phyloP scores from a whole-genome alignment of 192 early-diverging fungal genomes.

The Gigaspora rosea region DNA sequence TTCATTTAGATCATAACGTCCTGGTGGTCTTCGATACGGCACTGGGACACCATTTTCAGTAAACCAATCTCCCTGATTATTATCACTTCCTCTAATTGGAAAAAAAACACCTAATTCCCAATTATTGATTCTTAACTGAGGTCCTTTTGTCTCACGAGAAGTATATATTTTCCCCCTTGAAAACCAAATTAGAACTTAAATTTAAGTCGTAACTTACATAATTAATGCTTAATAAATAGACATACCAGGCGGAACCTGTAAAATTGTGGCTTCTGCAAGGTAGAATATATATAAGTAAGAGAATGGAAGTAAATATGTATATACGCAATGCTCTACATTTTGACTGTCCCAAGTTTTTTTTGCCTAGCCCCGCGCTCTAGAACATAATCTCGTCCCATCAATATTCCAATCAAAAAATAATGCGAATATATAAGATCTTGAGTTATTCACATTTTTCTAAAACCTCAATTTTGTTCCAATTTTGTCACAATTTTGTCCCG shows the following conservation, averaged over 20 bases:
- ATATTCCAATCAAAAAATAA: no score
- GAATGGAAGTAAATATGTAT: neutral
- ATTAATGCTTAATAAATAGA: no score
- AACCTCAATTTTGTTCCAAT: no score
- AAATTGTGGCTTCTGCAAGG: slow-evolving; percentile 16
- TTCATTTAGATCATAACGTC: neutral
- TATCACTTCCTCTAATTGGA: neutral
- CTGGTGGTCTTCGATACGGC: slow-evolving; percentile 7
- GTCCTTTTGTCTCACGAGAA: slow-evolving; percentile 2
- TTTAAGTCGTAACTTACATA: no score
- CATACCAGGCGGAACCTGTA: slow-evolving; percentile 11
- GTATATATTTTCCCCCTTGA: slow-evolving; percentile 7
- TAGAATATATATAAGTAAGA: neutral
- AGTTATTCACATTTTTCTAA: no score
- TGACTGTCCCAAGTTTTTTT: no score
- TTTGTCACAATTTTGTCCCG: no score
- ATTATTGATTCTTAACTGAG: slow-evolving; percentile 22
- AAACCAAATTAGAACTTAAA: neutral
- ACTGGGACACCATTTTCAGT: slow-evolving; percentile 8
- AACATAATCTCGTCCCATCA: no score
- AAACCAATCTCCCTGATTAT: slow-evolving; percentile 3
- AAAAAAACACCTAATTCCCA: slow-evolving; percentile 25
- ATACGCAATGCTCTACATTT: no score
- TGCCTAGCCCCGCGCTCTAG: no score
- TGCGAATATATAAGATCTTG: no score